A percentile compares a stretch with the other conserved stretches of the same genome.
These are phyloP conservation scores for Marvania coccoides DNA, from an alignment of 139 green algal species.

Conservation along the genomic window DNA sequence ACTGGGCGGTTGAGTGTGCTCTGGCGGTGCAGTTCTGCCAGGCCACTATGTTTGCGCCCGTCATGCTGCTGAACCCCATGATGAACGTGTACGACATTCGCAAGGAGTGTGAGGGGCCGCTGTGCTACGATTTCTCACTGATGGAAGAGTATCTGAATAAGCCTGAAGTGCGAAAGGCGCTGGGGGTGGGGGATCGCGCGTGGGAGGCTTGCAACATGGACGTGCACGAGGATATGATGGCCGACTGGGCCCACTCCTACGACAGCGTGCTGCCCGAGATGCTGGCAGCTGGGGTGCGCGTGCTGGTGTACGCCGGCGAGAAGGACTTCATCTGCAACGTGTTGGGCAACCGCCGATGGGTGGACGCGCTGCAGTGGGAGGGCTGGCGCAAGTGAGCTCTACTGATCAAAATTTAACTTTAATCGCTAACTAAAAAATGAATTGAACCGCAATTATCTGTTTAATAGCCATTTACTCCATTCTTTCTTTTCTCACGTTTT, in stretches of 20 bases:
- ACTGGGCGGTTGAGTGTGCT: constrained; percentile 48
- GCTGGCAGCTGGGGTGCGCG: constrained; percentile 60
- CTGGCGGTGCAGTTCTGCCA: constrained; percentile 67
- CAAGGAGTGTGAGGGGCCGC: constrained; percentile 59
- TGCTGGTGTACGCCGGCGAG: constrained; percentile 74
- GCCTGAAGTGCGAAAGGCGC: constrained; percentile 30
- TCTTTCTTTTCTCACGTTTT: too few relatives aligned
- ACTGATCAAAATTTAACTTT: too few relatives aligned
- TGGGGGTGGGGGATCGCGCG: constrained; percentile 54
- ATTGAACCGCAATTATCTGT: too few relatives aligned
- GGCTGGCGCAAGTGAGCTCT: constrained; percentile 4
- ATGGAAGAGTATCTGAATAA: constrained; percentile 58
- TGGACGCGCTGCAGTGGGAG: constrained; percentile 46
- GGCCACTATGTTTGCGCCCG: constrained; percentile 24
- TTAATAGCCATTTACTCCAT: too few relatives aligned
- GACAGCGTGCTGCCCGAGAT: constrained; percentile 50
- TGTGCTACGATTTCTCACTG: constrained; percentile 78
- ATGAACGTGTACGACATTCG: constrained; percentile 88
- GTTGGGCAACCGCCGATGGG: constrained; percentile 58
- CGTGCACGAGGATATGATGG: constrained; percentile 59
- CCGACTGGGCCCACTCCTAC: constrained; percentile 36
- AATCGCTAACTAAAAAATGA: too few relatives aligned
- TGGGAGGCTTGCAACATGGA: constrained; percentile 60
- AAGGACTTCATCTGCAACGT: constrained; percentile 78
- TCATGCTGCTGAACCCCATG: constrained; percentile 30